These are phyloP conservation scores for Aspergillus mulundensis DNA, from an alignment of 495 filamentous ascomycete species.

Conservation along the genomic window DNA sequence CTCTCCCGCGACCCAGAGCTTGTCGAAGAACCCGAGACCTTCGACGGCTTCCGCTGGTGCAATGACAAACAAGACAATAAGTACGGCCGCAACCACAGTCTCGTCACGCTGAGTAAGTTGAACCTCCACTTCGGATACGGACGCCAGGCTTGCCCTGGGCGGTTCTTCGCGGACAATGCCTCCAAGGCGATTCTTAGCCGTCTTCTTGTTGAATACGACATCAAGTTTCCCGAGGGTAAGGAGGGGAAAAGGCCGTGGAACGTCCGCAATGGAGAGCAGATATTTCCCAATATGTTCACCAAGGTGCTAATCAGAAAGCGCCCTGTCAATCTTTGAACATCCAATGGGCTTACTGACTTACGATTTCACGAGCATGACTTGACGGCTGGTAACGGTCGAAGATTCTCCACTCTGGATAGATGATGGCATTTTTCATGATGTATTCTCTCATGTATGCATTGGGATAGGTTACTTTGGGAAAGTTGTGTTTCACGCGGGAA, in stretches of 20 bases:
- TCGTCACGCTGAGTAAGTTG: constrained; percentile 20
- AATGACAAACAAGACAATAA: background rate
- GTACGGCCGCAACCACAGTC: constrained; percentile 12
- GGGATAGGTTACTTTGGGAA: background rate
- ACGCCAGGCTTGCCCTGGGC: constrained; percentile 47
- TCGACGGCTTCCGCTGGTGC: constrained; percentile 39
- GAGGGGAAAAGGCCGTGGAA: constrained; percentile 24
- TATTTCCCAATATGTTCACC: constrained; percentile 24
- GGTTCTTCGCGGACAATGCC: constrained; percentile 52
- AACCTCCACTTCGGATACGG: constrained; percentile 37
- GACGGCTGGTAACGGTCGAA: background rate
- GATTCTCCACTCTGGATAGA: too few species aligned
- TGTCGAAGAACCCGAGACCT: constrained; percentile 20
- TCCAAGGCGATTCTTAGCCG: constrained; percentile 55
- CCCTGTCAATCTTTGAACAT: background rate
- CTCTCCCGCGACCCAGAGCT: constrained; percentile 28
- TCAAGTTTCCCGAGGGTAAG: constrained; percentile 29
- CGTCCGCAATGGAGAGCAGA: constrained; percentile 28
- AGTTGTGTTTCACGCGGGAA: background rate
- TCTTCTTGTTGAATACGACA: constrained; percentile 50
- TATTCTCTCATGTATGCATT: background rate
- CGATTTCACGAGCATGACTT: background rate
- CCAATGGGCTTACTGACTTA: background rate
- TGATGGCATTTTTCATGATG: background rate
- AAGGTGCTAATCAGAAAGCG: constrained; percentile 28